These are phyloP conservation scores for Chlorella sp. DNA, from an alignment of 139 green algal species.

Conservation along the genomic window DNA sequence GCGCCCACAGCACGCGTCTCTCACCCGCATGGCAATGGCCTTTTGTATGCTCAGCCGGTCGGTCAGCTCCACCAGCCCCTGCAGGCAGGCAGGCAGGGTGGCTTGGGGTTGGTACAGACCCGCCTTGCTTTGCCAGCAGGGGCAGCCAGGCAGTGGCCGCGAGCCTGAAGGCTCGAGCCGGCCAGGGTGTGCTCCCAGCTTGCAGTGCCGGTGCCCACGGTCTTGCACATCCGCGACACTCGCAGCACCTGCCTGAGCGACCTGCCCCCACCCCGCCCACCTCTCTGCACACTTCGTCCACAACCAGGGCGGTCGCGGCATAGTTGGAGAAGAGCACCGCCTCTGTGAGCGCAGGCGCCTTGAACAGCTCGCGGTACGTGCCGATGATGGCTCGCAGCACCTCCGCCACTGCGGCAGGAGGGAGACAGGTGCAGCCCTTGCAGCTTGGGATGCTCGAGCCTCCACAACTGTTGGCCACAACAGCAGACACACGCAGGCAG, in stretches of 20 bases:
- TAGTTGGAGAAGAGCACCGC: constrained; percentile 46
- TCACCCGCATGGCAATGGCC: constrained; percentile 38
- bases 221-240: too few relatives aligned
- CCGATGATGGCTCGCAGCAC: constrained; percentile 52
- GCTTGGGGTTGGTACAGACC: too few relatives aligned
- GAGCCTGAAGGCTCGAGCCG: too few relatives aligned
- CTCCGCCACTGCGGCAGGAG: constrained; percentile 7
- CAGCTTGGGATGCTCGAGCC: too few relatives aligned
- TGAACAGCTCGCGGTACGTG: constrained; percentile 60
- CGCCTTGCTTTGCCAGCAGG: too few relatives aligned
- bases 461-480: constrained; percentile 58
- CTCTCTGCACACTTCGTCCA: constrained; percentile 50
- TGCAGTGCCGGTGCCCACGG: too few relatives aligned
- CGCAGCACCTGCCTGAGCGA: too few relatives aligned
- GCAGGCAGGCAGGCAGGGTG: not conserved
- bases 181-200: too few relatives aligned
- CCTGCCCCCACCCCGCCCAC: not conserved
- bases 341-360: constrained; percentile 24
- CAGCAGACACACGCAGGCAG: not conserved
- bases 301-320: constrained; percentile 9
- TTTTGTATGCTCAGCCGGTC: constrained; percentile 42
- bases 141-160: too few relatives aligned
- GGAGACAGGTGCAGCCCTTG: constrained; percentile 44
- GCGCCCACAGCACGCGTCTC: not conserved
- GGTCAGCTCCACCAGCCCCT: constrained; percentile 39